These are phyloP conservation scores for Aspergillus quadrilineatus DNA, from an alignment of 2,329 filamentous ascomycete species.

Conservation along the genomic window DNA sequence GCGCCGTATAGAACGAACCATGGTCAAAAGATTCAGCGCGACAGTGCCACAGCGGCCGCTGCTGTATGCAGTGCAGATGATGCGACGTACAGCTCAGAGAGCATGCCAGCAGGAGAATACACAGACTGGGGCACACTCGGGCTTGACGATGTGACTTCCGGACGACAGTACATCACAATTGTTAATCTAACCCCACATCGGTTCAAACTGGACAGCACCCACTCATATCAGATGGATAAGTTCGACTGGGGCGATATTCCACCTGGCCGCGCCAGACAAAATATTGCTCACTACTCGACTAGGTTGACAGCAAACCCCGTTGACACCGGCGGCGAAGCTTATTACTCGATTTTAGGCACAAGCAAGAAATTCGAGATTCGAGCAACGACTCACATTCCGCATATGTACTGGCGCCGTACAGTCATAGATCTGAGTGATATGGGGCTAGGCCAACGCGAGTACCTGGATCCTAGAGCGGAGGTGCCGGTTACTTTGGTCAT, in stretches of 20 bases:
- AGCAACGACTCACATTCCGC: conserved; percentile 11
- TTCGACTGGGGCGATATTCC: conserved; percentile 13
- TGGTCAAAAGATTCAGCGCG: background rate
- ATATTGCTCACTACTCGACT: conserved; percentile 7
- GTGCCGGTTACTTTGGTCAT: conserved; percentile 12
- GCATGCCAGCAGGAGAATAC: conserved; percentile 10
- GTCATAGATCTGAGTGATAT: conserved; percentile 11
- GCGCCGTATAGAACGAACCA: background rate
- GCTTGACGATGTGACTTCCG: background rate
- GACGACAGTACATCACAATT: conserved; percentile 10
- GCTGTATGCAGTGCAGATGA: conserved; percentile 2
- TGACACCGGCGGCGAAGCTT: conserved; percentile 12
- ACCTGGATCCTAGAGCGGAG: conserved; percentile 7
- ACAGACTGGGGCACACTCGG: conserved; percentile 10
- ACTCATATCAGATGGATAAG: conserved; percentile 12
- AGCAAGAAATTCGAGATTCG: conserved; percentile 8
- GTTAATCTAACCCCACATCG: conserved; percentile 12
- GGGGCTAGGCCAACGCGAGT: conserved; percentile 11
- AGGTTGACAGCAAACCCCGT: background rate
- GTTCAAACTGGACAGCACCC: conserved; percentile 9
- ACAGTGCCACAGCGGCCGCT: background rate
- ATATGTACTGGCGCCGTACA: conserved; percentile 8
- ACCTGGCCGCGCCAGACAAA: conserved; percentile 10
- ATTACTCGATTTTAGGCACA: conserved; percentile 10
- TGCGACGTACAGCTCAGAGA: conserved; percentile 9